Evolutionary conservation across 2,329 filamentous ascomycete genomes (phyloP).

Genomic region (Anisogramma anomala): DNA sequence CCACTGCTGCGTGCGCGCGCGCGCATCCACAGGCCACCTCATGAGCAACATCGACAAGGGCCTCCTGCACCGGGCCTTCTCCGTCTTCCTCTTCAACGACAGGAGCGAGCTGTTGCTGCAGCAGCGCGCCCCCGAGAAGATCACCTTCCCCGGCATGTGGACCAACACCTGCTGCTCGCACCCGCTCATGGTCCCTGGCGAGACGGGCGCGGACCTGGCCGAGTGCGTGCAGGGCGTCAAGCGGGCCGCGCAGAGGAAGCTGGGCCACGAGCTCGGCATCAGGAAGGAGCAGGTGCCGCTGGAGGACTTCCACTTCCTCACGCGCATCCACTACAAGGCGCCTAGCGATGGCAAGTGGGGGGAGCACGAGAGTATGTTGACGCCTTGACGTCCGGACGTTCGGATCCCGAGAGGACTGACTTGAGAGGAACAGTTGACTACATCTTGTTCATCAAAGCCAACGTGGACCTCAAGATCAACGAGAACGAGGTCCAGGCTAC

Average conservation of each 20-base stretch:
- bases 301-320: slow-evolving; percentile 86
- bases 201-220: slow-evolving; percentile 73
- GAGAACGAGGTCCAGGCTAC: slow-evolving; percentile 81
- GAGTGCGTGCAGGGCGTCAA: slow-evolving; percentile 79
- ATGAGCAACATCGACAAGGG: slow-evolving; percentile 99
- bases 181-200: slow-evolving; percentile 78
- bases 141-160: slow-evolving; percentile 99
- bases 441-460: slow-evolving; percentile 93
- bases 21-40: slow-evolving; percentile 74
- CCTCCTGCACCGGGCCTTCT: slow-evolving; percentile 92
- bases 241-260: slow-evolving; percentile 82
- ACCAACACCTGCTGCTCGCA: slow-evolving; percentile 99
- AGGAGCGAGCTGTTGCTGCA: slow-evolving; percentile 87
- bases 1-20: no score
- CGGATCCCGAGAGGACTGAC: no score
- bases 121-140: slow-evolving; percentile 92
- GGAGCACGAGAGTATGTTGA: slow-evolving; percentile 88
- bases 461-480: slow-evolving; percentile 73
- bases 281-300: slow-evolving; percentile 77
- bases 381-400: no score
- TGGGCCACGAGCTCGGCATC: slow-evolving; percentile 92
- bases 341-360: slow-evolving; percentile 97
- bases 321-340: slow-evolving; percentile 95
- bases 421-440: slow-evolving; percentile 62
- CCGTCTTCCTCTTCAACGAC: slow-evolving; percentile 93